phyloP scores from a whole-genome alignment of 2,329 filamentous ascomycete species.

The Drechslerella coelobrocha region DNA sequence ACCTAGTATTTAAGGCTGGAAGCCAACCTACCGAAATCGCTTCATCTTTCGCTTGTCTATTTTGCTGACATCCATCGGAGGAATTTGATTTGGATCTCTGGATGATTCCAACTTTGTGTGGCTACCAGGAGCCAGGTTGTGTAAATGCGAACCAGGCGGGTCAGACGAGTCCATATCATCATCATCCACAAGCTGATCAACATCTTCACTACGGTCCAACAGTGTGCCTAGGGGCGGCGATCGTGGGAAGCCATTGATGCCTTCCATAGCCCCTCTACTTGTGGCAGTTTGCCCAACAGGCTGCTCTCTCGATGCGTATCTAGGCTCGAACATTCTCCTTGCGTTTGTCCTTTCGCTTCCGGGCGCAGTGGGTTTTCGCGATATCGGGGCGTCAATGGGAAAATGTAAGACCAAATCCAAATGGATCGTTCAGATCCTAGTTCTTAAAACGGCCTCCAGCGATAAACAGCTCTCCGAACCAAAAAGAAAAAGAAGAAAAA shows the following conservation, averaged over 20 bases:
- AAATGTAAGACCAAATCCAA: background rate
- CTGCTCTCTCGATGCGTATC: conserved; percentile 33
- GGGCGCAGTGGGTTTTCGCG: background rate
- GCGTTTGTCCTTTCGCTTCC: background rate
- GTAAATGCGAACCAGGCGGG: conserved; percentile 62
- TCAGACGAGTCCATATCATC: conserved; percentile 11
- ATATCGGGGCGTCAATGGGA: background rate
- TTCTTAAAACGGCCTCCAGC: too few relatives aligned
- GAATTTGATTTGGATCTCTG: conserved; percentile 50
- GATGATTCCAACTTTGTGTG: conserved; percentile 64
- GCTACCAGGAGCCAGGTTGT: conserved; percentile 67
- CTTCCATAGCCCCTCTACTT: conserved; percentile 2
- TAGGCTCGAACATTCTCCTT: conserved; percentile 35
- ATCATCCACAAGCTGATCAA: conserved; percentile 53
- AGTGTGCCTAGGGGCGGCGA: conserved; percentile 23
- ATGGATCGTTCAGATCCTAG: too few relatives aligned
- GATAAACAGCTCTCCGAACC: too few relatives aligned
- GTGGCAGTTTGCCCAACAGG: background rate
- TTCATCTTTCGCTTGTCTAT: conserved; percentile 65
- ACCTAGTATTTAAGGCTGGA: background rate
- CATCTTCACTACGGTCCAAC: conserved; percentile 58
- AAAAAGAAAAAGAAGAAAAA: too few relatives aligned
- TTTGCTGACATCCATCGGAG: conserved; percentile 35
- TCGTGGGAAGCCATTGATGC: conserved; percentile 16
- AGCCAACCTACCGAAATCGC: conserved; percentile 71